Evolutionary conservation across 345 rosid species (phyloP), one percentile per base, ranked within the genome.

Genomic region (Hypericum perforatum): DNA sequence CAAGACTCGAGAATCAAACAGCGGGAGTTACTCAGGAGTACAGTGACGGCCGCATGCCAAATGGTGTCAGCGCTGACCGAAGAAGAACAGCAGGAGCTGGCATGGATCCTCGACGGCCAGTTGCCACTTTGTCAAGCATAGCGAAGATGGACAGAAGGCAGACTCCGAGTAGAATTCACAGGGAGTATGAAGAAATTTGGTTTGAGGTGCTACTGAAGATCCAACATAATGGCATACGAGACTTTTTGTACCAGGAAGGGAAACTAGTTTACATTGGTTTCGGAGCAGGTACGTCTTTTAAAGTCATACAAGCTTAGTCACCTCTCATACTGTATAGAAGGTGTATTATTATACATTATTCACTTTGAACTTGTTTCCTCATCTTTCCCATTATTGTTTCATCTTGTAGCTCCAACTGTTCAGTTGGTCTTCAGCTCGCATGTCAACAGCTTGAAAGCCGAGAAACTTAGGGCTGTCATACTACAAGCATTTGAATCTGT

Each of bases 171-270:
- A 74, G 59, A 63, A 74, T 57, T 36, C 76, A 12, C 37, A 73
- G 60, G 37, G 77, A 76, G 43, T 75, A 74, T 56, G 88, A 89
- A 64, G 91, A 89, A 57, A 76, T 94, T 63, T 94, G 99, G 99
- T 66, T 80, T 63, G 83, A 79, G 40, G 95, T 84, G 57, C 76
- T 94, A 3, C 79, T 76, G 57, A 77, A 66, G 12, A 74, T 94
- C 62, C 84, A 67, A 54, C 63, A 60, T 50, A 70, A 70, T 39
- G 63, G 73, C 43, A 49, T 79, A 60, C 80, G 74, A 64, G 91
- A 86, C 69, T 86, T 89, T 63, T 78, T 94, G 52, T 70, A 71
- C 54, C 75, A 65, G 62, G 97, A 94, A 82, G 99, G 97, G 51
- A 80, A 73, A 72, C 78, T 94, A 43, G 67, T 79, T 53, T 84